These are phyloP conservation scores for Pseudohyphozyma bogoriensis DNA, from an alignment of 768 basidiomycete species.

Conservation along the genomic window DNA sequence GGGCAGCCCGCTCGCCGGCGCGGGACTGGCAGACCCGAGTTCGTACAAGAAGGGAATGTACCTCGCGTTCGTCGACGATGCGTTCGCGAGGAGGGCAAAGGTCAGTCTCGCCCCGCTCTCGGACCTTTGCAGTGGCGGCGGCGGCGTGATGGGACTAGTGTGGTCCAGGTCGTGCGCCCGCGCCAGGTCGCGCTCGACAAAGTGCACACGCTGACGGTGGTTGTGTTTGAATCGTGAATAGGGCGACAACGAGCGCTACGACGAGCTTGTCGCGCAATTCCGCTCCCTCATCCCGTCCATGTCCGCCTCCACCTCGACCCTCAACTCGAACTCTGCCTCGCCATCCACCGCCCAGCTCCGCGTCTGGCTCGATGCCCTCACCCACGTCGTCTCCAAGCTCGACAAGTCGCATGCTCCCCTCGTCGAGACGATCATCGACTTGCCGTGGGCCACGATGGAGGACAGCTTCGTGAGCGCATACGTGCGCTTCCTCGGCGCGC, in stretches of 20 bases:
- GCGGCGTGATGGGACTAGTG: too few species aligned
- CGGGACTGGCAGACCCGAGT: not conserved
- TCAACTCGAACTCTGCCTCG: conserved; percentile 38
- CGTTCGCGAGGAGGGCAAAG: conserved; percentile 59
- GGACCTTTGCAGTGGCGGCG: too few species aligned
- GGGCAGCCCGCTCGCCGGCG: not conserved
- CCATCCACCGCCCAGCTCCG: conserved; percentile 44
- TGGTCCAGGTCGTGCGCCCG: conserved; percentile 21
- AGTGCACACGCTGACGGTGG: too few species aligned
- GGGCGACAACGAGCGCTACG: conserved; percentile 66
- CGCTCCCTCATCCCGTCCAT: conserved; percentile 23
- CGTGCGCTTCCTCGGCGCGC: conserved; percentile 77
- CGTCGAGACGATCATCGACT: conserved; percentile 70
- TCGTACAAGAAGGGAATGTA: conserved; percentile 53
- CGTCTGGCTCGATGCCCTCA: conserved; percentile 73
- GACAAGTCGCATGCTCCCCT: conserved; percentile 68
- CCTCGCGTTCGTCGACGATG: conserved; percentile 68
- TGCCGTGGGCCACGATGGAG: conserved; percentile 83
- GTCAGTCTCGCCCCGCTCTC: conserved; percentile 44
- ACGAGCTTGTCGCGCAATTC: conserved; percentile 83
- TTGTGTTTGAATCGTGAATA: conserved; percentile 40
- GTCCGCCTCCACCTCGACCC: conserved; percentile 39
- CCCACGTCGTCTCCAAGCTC: conserved; percentile 82
- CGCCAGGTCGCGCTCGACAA: too few species aligned
- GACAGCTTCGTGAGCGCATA: conserved; percentile 81